These are phyloP conservation scores for Verticillium longisporum DNA, from an alignment of 2,329 filamentous ascomycete species.

Conservation along the genomic window DNA sequence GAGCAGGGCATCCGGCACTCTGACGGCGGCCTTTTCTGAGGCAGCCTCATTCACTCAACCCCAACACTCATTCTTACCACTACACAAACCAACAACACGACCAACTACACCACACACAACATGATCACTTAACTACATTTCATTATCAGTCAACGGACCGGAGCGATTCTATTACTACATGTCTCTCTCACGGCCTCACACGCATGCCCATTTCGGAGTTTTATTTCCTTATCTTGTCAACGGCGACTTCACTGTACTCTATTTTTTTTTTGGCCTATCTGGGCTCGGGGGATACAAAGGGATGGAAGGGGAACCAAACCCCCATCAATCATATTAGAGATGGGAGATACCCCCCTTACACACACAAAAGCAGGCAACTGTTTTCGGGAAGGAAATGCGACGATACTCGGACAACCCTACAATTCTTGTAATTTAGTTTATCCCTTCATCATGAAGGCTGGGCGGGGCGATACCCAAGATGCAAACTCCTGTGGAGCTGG, in stretches of 20 bases:
- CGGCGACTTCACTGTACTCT: not conserved
- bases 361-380: not conserved
- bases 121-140: not conserved
- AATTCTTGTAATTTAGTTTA: not conserved
- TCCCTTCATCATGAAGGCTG: not conserved
- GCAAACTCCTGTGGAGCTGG: not conserved
- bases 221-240: not conserved
- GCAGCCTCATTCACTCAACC: not conserved
- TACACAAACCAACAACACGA: not conserved
- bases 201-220: not conserved
- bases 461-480: not conserved
- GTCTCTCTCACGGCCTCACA: not conserved
- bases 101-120: not conserved
- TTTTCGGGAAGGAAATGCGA: not conserved
- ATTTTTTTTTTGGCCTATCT: not conserved
- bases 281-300: not conserved
- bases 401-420: not conserved
- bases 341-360: not conserved
- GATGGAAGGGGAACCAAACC: not conserved
- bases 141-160: not conserved
- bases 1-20: constrained; percentile 18
- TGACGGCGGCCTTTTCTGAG: constrained; percentile 12
- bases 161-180: not conserved
- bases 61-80: not conserved
- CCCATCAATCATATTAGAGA: not conserved